A percentile compares a stretch with the other conserved stretches of the same genome.
Conservation (phyloP, 1,284 basidiomycete species). For the Clitocybe nebularis region DNA sequence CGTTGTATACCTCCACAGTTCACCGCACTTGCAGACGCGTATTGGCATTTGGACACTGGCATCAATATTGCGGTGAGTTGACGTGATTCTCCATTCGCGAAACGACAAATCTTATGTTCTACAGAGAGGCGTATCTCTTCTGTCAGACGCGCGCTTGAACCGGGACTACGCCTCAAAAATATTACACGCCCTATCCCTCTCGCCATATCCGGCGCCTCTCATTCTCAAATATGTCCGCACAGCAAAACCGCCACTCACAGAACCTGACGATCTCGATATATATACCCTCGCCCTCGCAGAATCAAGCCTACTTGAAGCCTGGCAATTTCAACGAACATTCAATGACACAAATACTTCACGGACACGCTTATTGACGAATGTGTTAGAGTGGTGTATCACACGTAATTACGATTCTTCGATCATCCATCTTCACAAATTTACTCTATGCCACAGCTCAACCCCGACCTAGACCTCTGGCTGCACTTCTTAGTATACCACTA, state of each 20-base stretch:
- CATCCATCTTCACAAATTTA: constrained; percentile 5
- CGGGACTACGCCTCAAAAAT: constrained; percentile 74
- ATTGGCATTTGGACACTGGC: constrained; percentile 76
- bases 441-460: constrained; percentile 46
- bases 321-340: constrained; percentile 69
- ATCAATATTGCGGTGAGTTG: constrained; percentile 52
- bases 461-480: constrained; percentile 48
- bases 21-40: constrained; percentile 66
- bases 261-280: constrained; percentile 63
- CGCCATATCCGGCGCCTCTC: constrained; percentile 45
- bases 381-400: constrained; percentile 64
- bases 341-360: constrained; percentile 51
- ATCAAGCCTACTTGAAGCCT: constrained; percentile 60
- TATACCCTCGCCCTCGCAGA: constrained; percentile 66
- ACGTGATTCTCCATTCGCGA: neutral
- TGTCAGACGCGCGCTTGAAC: constrained; percentile 70
- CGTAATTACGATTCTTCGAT: constrained; percentile 43
- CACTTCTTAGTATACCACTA: constrained; percentile 61
- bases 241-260: constrained; percentile 61
- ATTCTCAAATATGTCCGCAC: constrained; percentile 68
- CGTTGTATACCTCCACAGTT: constrained; percentile 71
- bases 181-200: constrained; percentile 57
- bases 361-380: constrained; percentile 48
- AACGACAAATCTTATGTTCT: no score
- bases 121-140: constrained; percentile 65